These are phyloP conservation scores for Sporothrix mexicana DNA, from an alignment of 2,329 filamentous ascomycete genomes.

Conservation along the genomic window DNA sequence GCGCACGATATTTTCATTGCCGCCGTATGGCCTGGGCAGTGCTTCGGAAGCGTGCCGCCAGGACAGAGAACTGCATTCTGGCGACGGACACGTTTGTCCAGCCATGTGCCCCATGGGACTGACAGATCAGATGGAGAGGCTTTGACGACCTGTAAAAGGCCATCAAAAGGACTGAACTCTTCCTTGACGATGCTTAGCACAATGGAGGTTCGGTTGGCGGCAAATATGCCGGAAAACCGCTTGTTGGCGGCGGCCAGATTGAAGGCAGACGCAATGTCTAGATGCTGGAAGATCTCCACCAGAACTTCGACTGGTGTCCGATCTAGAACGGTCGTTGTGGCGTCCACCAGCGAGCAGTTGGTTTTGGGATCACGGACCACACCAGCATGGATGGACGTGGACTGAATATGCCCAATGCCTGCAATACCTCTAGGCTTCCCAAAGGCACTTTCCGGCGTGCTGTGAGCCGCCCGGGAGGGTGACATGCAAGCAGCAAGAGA, in stretches of 20 bases:
- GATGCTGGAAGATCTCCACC: constrained; percentile 54
- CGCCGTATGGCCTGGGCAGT: constrained; percentile 18
- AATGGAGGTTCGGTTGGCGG: constrained; percentile 49
- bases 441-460: neutral
- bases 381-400: neutral
- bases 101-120: constrained; percentile 45
- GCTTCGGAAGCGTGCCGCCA: constrained; percentile 33
- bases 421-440: neutral
- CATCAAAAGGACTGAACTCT: constrained; percentile 54
- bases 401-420: neutral
- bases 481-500: constrained; percentile 33
- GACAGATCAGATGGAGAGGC: constrained; percentile 49
- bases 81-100: constrained; percentile 50
- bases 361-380: neutral
- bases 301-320: constrained; percentile 53
- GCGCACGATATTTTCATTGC: constrained; percentile 28
- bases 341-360: neutral
- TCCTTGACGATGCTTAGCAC: constrained; percentile 50
- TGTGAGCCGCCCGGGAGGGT: constrained; percentile 21
- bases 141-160: constrained; percentile 55
- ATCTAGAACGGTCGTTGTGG: constrained; percentile 42
- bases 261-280: constrained; percentile 52
- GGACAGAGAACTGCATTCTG: constrained; percentile 41
- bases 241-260: constrained; percentile 49
- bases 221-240: constrained; percentile 50